These are phyloP conservation scores for Penicillium sp. DNA, from an alignment of 2,329 filamentous ascomycete genomes.

Conservation along the genomic window DNA sequence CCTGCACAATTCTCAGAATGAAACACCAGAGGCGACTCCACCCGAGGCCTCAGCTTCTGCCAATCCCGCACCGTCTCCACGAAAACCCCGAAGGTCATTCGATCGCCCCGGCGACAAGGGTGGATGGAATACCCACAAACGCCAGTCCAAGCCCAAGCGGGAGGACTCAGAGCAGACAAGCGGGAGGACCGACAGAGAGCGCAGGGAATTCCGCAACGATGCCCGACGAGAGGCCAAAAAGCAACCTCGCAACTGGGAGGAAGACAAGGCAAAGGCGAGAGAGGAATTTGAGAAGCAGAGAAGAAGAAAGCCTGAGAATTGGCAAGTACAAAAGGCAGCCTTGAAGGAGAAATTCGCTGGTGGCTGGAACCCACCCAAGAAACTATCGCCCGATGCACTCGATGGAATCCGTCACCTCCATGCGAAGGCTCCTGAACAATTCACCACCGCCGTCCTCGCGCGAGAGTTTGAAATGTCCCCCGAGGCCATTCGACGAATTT, in stretches of 20 bases:
- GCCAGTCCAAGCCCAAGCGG: background rate
- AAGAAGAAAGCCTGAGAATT: conserved; percentile 53
- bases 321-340: conserved; percentile 75
- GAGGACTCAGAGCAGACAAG: background rate
- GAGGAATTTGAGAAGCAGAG: conserved; percentile 24
- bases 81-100: background rate
- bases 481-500: conserved; percentile 83
- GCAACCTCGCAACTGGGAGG: conserved; percentile 8
- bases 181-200: conserved; percentile 8
- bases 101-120: background rate
- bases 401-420: conserved; percentile 87
- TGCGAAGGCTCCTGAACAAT: conserved; percentile 72
- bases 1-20: background rate
- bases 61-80: background rate
- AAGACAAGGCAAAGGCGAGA: conserved; percentile 9
- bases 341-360: conserved; percentile 76
- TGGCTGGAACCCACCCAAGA: conserved; percentile 80
- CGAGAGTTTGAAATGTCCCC: conserved; percentile 81
- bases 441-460: conserved; percentile 73
- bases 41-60: background rate
- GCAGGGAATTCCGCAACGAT: conserved; percentile 9
- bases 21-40: background rate
- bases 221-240: conserved; percentile 5
- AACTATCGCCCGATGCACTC: conserved; percentile 86
- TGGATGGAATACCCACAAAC: conserved; percentile 3